Evolutionary conservation across 2,329 filamentous ascomycete species (phyloP), one percentile per base, ranked within the genome.

Genomic region (Shiraia bambusicola): DNA sequence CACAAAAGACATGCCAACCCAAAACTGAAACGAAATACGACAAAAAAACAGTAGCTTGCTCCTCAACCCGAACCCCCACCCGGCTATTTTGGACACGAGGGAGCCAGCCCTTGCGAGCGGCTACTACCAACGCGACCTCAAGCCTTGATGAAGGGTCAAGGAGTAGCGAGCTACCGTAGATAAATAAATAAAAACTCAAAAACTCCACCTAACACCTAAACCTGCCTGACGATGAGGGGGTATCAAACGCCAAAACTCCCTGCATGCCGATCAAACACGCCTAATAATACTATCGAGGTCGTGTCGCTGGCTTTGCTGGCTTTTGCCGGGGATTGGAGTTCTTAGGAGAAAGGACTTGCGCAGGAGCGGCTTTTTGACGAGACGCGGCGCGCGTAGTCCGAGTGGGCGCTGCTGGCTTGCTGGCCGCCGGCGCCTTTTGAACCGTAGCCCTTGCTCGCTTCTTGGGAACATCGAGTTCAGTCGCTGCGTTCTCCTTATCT

Each of bases 401-500:
- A 6, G 44, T 45, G 9, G 49, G 44, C 13, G 46, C 34, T 24
- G 44, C 31, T 4, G 49, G 36, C 26, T 53, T 54, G 32, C 35
- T 27, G 11, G 37, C 34, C 8, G 38, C 24, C 19, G 49, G 31
- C 3, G 49, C 33, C 8, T 57, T 59, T 15, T 33, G 16, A 1
- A 40, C 34, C 4, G 47, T 40, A 8, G 42, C 40, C 14, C 51
- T 49, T 8, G 36, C 42, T 22, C 56, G 51, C 33, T 59, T 59
- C 41, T 58, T 60, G 25, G 53, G 45, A 2, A 54, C 47, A 13
- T 45, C 55, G 3, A 56, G 47, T 11, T 54, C 47, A 31, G 19
- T 8, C 8, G 28, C 31, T 7, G 55, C 43, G 17, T 65, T 65
- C 37, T 65, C 60, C 49, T 65, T 65, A 47, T 62, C 53, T 15